phyloP scores from a whole-genome alignment of 805 yeast species.

The Cyberlindnera xishuangbannaensis region DNA sequence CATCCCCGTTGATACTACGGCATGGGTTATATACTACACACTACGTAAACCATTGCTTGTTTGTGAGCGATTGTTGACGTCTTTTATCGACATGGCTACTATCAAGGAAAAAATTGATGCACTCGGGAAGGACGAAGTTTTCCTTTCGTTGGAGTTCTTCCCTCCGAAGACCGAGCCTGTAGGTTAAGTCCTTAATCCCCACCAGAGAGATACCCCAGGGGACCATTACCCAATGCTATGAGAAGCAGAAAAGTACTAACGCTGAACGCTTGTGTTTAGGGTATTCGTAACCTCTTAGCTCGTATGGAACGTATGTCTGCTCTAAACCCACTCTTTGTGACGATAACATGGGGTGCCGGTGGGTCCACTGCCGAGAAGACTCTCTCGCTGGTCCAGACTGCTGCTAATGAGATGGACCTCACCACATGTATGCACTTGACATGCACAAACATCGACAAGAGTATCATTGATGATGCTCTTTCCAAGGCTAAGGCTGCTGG shows the following conservation, averaged over 20 bases:
- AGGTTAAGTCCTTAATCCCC: no score
- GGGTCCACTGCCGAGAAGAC: slow-evolving; percentile 90
- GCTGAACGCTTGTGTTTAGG: slow-evolving; percentile 38
- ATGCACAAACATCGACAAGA: slow-evolving; percentile 85
- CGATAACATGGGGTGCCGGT: slow-evolving; percentile 99
- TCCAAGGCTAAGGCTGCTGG: slow-evolving; percentile 67
- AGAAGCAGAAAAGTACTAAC: slow-evolving; percentile 1
- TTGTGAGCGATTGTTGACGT: no score
- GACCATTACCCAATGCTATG: no score
- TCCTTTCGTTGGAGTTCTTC: slow-evolving; percentile 88
- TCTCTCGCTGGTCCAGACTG: slow-evolving; percentile 70
- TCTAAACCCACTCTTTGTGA: slow-evolving; percentile 81
- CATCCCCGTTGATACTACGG: no score
- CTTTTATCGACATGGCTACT: slow-evolving; percentile 14
- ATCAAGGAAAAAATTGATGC: slow-evolving; percentile 44
- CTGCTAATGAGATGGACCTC: slow-evolving; percentile 69
- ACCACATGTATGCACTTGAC: slow-evolving; percentile 94
- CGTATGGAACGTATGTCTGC: slow-evolving; percentile 87
- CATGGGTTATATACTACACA: no score
- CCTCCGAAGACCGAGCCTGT: slow-evolving; percentile 90
- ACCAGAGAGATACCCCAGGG: no score
- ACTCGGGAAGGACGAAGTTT: slow-evolving; percentile 47
- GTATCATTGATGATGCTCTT: slow-evolving; percentile 75
- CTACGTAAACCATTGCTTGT: no score
- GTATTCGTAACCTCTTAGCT: slow-evolving; percentile 75